Evolutionary conservation across 768 basidiomycete species (phyloP), one percentile per base, ranked within the genome.

Genomic region (Antrodiella citrinella): DNA sequence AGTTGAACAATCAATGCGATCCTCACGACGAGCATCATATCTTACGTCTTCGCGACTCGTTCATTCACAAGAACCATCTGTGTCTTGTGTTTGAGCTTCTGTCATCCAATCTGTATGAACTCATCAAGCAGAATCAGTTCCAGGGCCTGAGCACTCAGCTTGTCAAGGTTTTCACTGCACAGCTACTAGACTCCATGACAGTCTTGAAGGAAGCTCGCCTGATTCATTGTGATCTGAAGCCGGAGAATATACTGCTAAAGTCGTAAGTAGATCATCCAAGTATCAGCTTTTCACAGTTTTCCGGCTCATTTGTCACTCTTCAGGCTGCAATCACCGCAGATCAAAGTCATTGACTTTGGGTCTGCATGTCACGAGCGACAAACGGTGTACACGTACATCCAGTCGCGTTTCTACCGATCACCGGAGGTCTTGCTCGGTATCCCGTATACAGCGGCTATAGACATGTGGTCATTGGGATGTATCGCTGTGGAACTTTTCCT

Each of bases 81-180:
- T 99, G 96, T 67, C 86, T 99, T 56, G 95, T 98, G 48, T 98
- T 98, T 62, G 95, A 99, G 67, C 78, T 97, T 44, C 78, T 99
- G 9, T 94, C 92, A 4, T 96, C 92, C 25, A 99, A 99, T 62
- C 76, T 99, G 50, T 99, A 98, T 72, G 96, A 99, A 67, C 79
- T 99, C 63, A 98, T 99, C 80, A 99, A 99, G 73, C 96, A 99
- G 71, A 99, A 99, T 68, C 91, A 94, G 64, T 99, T 98, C 76
- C 90, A 96, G 67, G 96, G 96, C 2, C 72, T 99, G 42, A 91
- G 87, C 67, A 95, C 93, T 4, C 91, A 94, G 63, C 84, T 99
- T 45, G 96, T 99, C 63, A 95, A 98, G 63, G 96, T 99, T 42
- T 99, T 99, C 65, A 98, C 95, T 57, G 88, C 90, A 0, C 96